Evolutionary conservation across 768 basidiomycete genomes (phyloP).

Genomic region (Boletus rubroflammeus): DNA sequence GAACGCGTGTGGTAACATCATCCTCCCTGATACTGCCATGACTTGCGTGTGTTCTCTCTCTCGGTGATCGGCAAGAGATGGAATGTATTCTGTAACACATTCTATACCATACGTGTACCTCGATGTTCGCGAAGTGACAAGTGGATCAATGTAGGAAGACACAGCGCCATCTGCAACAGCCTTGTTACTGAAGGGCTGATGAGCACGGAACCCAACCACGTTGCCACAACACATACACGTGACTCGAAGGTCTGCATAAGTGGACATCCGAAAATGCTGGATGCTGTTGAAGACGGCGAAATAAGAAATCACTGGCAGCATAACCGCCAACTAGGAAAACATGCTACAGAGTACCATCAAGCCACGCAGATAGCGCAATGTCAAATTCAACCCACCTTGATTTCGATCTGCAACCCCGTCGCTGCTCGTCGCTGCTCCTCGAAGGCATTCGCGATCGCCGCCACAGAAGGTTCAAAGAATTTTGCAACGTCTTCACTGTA

Average conservation of each 20-base stretch:
- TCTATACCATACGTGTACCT: constrained; percentile 38
- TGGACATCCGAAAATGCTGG: constrained; percentile 35
- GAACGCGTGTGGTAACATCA: constrained; percentile 33
- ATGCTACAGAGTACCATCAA: constrained; percentile 15
- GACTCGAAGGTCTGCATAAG: constrained; percentile 46
- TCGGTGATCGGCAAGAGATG: constrained; percentile 34
- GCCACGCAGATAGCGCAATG: neutral
- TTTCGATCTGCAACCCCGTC: constrained; percentile 19
- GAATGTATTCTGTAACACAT: too few species aligned
- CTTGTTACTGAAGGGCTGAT: constrained; percentile 31
- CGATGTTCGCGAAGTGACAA: constrained; percentile 43
- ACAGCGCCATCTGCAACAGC: constrained; percentile 51
- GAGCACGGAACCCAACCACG: neutral
- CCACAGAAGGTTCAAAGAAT: constrained; percentile 43
- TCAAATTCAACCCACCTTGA: constrained; percentile 16
- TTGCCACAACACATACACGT: constrained; percentile 37
- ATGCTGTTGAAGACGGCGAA: constrained; percentile 36
- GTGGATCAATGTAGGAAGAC: constrained; percentile 40
- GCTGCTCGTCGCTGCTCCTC: constrained; percentile 23
- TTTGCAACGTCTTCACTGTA: constrained; percentile 34
- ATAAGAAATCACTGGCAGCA: constrained; percentile 46
- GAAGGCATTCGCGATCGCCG: constrained; percentile 35
- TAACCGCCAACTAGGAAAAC: constrained; percentile 54
- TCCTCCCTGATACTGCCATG: constrained; percentile 24
- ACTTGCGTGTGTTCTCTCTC: constrained; percentile 25